Evolutionary conservation across 371 early-diverging fungal genomes (phyloP), one percentile per base, ranked within the genome.

Genomic region (Mucor mucedo): DNA sequence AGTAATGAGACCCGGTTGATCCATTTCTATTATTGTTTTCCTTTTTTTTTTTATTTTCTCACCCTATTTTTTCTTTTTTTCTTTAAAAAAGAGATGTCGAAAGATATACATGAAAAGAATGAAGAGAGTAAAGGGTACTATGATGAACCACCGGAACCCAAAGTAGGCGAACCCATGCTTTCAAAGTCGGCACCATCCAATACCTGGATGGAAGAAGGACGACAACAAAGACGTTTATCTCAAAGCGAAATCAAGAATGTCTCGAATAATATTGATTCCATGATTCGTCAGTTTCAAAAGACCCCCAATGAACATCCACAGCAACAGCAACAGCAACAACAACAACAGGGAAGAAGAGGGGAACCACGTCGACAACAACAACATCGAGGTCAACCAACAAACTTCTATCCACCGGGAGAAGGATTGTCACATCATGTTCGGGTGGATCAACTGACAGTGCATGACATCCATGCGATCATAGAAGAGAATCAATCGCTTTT

Each of bases 401-500:
- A 35, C 21, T 38, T n/a, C 30, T 3, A 11, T 32, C 13, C 16
- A 21, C 2, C 28, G 28, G 21, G 21, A 21, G 21, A 21, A 21
- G 21, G 21, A 21, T 21, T 21, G 21, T 21, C 21, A 47, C 52
- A 28, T 1, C 30, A 28, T 1, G 5, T 28, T 11, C 41, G 59
- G 16, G 29, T 58, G 16, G 63, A 68, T 14, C 68, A 68, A 27
- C n/a, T 68, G 2, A 59, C 69, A 0, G 32, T 52, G 6, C 52
- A 56, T n/a, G 65, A 69, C 21, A 42, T 69, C 1, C 61, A 60
- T 27, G 47, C 55, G 0, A 55, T 69, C n/a, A 30, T 69, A 14
- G 55, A 64, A 30, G 69, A 69, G 10, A 64, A 64, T 28, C 49
- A 52, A 10, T 27, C 39, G 10, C 56, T 69, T 40, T 45, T 21